Percentiles rank a stretch among this genome's conserved stretches.
Conservation (phyloP, 371 early-diverging fungal genomes). For the Smittium mucronatum region DNA sequence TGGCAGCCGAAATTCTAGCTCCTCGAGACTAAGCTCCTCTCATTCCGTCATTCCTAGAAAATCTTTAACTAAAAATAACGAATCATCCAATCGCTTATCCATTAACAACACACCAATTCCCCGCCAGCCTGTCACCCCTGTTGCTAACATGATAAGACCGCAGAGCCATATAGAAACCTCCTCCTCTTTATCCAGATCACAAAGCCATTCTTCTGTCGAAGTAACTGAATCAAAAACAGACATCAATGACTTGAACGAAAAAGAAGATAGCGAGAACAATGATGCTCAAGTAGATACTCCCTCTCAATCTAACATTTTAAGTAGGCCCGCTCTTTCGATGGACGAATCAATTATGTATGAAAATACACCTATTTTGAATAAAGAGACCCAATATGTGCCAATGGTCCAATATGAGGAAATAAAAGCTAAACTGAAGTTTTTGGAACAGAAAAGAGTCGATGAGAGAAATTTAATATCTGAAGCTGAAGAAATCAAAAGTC, state of each 20-base stretch:
- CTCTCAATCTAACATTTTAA: slow-evolving; percentile 6
- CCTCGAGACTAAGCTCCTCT: neutral
- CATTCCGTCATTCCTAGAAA: neutral
- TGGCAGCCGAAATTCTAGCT: neutral
- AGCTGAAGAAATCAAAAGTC: slow-evolving; percentile 55
- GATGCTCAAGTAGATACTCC: neutral
- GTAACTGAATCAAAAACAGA: neutral
- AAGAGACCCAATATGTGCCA: slow-evolving; percentile 35
- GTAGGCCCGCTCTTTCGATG: slow-evolving; percentile 27
- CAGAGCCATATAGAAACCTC: neutral
- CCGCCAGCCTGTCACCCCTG: neutral
- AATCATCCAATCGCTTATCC: neutral
- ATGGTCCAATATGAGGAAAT: slow-evolving; percentile 69
- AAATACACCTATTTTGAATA: slow-evolving; percentile 1
- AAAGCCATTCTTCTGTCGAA: neutral
- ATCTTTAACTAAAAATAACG: neutral
- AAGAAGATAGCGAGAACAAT: neutral
- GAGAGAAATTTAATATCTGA: slow-evolving; percentile 61
- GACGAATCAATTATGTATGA: slow-evolving; percentile 21
- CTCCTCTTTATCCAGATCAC: neutral
- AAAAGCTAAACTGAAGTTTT: slow-evolving; percentile 56
- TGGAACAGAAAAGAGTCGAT: slow-evolving; percentile 69
- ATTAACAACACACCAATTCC: neutral
- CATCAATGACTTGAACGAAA: neutral
- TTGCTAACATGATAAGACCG: neutral